phyloP scores from a whole-genome alignment of 2,329 filamentous ascomycete genomes.

The Ophiognomonia clavigignenti-juglandacearum region DNA sequence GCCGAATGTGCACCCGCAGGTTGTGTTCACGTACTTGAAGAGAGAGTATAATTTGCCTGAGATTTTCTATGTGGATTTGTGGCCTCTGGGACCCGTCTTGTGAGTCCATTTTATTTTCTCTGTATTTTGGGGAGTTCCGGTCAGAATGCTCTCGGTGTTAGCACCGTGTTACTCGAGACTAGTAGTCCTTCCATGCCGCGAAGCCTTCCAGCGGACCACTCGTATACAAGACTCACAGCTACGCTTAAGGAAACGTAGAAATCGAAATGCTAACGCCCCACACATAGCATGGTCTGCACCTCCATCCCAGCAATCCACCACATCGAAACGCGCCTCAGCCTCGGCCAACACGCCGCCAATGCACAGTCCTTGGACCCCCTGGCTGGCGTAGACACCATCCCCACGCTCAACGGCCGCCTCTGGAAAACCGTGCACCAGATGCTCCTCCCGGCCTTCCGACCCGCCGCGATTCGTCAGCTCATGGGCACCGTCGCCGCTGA shows the following conservation, averaged over 20 bases:
- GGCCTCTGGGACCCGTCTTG: background rate
- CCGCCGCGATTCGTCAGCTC: background rate
- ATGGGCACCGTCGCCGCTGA: background rate
- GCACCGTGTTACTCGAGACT: too few species aligned
- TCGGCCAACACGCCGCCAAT: background rate
- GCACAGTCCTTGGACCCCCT: background rate
- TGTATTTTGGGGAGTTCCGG: background rate
- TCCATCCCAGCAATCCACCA: background rate
- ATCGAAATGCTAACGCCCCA: too few species aligned
- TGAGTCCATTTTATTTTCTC: background rate
- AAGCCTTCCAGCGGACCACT: too few species aligned
- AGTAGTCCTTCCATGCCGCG: too few species aligned
- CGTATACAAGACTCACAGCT: too few species aligned
- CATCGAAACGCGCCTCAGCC: background rate
- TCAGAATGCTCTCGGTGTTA: too few species aligned
- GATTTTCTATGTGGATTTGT: background rate
- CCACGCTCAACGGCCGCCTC: background rate
- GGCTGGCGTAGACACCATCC: background rate
- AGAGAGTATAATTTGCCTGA: background rate
- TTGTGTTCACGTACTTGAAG: background rate
- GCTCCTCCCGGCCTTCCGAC: background rate
- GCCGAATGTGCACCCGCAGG: background rate
- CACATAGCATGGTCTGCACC: background rate
- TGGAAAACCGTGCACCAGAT: background rate
- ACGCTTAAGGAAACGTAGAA: too few species aligned